Percentiles rank a stretch among this genome's conserved stretches.
Evolutionary conservation across 768 basidiomycete genomes (phyloP).

Genomic region (Dentipellis fragilis): DNA sequence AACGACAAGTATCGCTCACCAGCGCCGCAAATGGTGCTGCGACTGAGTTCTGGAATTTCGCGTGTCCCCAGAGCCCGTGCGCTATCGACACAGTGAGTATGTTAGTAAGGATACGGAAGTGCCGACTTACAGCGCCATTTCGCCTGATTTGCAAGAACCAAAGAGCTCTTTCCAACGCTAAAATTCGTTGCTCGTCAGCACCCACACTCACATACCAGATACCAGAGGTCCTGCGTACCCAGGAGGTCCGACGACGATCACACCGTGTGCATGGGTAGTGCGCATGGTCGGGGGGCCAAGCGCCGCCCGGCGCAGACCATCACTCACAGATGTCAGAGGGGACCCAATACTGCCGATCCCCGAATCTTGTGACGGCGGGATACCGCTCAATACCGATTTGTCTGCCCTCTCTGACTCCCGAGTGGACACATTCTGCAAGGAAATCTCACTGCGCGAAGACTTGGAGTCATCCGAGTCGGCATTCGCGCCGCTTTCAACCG

Average conservation of each 20-base stretch:
- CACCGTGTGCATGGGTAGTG: slow-evolving; percentile 41
- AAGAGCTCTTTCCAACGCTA: slow-evolving; percentile 68
- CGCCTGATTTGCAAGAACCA: slow-evolving; percentile 59
- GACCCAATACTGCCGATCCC: slow-evolving; percentile 9
- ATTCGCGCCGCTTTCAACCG: slow-evolving; percentile 10
- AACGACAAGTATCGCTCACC: slow-evolving; percentile 21
- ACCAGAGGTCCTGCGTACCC: slow-evolving; percentile 32
- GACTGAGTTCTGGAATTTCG: slow-evolving; percentile 57
- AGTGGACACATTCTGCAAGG: not conserved
- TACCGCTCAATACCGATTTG: not conserved
- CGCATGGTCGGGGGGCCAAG: slow-evolving; percentile 32
- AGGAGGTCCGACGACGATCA: slow-evolving; percentile 54
- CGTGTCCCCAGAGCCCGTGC: slow-evolving; percentile 70
- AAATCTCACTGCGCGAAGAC: slow-evolving; percentile 31
- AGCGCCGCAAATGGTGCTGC: slow-evolving; percentile 63
- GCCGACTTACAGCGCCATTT: slow-evolving; percentile 50
- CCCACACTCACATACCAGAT: not conserved
- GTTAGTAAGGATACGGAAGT: not conserved
- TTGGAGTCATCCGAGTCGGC: slow-evolving; percentile 24
- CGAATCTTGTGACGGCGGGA: not conserved
- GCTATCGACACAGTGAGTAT: slow-evolving; percentile 10
- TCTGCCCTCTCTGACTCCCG: not conserved
- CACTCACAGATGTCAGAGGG: slow-evolving; percentile 23
- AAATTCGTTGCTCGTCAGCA: not conserved
- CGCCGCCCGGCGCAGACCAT: slow-evolving; percentile 35